phyloP scores from a whole-genome alignment of 2,329 filamentous ascomycete species.

The Stagonosporopsis cucurbitacearum region DNA sequence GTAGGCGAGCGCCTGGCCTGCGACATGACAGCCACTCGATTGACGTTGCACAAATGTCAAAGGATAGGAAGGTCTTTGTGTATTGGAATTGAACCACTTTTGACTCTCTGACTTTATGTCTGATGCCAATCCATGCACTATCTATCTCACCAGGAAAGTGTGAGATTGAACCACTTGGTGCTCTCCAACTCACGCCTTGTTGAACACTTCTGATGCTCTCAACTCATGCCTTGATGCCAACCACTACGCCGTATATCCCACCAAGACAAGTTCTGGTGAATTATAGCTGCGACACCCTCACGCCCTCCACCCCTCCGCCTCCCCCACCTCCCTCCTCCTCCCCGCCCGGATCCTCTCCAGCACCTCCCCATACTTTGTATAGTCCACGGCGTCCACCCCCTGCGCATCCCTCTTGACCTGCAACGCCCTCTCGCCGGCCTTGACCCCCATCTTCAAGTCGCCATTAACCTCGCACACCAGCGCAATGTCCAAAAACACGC shows the following conservation, averaged over 20 bases:
- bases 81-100: not conserved
- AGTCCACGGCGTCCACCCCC: conserved; percentile 38
- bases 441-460: conserved; percentile 30
- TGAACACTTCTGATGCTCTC: too few relatives aligned
- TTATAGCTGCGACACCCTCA: not conserved
- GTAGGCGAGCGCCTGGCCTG: conserved; percentile 5
- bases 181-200: too few relatives aligned
- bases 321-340: conserved; percentile 1
- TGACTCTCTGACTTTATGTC: not conserved
- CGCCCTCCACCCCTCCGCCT: conserved; percentile 1
- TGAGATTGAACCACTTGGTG: too few relatives aligned
- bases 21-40: conserved; percentile 5
- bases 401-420: conserved; percentile 36
- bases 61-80: not conserved
- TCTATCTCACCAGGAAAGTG: too few relatives aligned
- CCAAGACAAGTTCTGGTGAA: too few relatives aligned
- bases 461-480: conserved; percentile 36
- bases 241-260: too few relatives aligned
- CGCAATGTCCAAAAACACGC: conserved; percentile 42
- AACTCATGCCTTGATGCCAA: too few relatives aligned
- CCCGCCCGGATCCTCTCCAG: conserved; percentile 31
- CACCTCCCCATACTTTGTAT: conserved; percentile 29
- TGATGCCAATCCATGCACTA: too few relatives aligned
- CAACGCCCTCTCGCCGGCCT: conserved; percentile 35
- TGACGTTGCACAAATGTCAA: not conserved